Base-by-base conservation (phyloP, 805 yeast species). In the Hanseniaspora pseudoguilliermondii region DNA sequence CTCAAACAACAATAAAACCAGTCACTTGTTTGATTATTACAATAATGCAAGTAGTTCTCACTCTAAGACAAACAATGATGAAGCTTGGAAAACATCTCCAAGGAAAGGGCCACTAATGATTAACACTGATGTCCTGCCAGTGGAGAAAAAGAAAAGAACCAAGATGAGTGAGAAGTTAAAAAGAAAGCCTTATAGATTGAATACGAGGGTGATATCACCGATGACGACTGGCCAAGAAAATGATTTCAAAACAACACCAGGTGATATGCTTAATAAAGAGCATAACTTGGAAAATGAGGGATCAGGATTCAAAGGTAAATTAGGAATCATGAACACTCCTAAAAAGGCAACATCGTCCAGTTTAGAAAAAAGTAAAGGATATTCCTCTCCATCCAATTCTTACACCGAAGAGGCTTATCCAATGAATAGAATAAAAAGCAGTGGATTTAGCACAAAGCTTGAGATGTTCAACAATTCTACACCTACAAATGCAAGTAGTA, bases 171-270 rank as follows among this genome's bases (percentile, higher is more conserved):
- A 53, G 16, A 53, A 53, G 40, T 29, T 53, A 18, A 53, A 53
- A 21, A 46, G 56, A 53, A 53, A 53, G 21, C 56, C 56, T 29
- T 53, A 53, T 20, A 53, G 56, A 39, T 39, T 53, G 34, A 53
- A 53, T 27, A 46, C 56, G 8, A 53, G 56, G 40, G 56, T 53
- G 2, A 46, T 53, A 18, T 53, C 56, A 9, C 56, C 56, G 16
- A 46, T 48, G 23, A n/a, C 56, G 8, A 48, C 35, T 20, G 9
- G 40, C n/a, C 54, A 47, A 42, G 47, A 35, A 32, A 16, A 36
- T 16, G 20, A 7, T n/a, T 29, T 41, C 13, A 41, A 49, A 13
- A 11, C 36, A 20, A 38, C 11, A 25, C 16, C 20, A 39, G 32
- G 29, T 15, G 52, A 49, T 20, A 41, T 32, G 34, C 3, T 32